Evolutionary conservation across 805 yeast genomes (phyloP), one percentile per base, ranked within the genome.

Genomic region (Metschnikowia drakensbergensis): DNA sequence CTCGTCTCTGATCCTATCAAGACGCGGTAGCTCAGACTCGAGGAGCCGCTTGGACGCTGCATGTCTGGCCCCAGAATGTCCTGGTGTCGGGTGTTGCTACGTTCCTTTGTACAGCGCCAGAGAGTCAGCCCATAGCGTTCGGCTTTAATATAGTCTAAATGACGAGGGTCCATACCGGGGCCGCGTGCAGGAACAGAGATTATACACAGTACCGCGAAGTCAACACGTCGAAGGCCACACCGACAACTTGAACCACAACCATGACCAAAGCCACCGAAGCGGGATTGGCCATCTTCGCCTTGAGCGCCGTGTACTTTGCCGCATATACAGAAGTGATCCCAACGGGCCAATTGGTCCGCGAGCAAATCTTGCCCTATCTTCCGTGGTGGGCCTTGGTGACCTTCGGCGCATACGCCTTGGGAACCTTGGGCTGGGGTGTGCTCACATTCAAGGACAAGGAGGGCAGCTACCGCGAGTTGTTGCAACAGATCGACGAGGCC

Each of bases 241-340:
- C 25, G 17, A 28, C 27, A 23, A 29, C 28, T 28, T 26, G 13
- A 6, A 25, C 45, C 23, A 37, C 32, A 9, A 54, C 35, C 28
- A 84, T 84, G 90, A 82, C 88, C 32, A 83, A 80, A 62, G 86
- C 87, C 47, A 76, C 83, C 23, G 86, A 84, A 59, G 72, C 88
- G 6, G 71, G 69, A 27, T 64, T 76, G 50, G 66, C 77, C 5
- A 54, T 75, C 28, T 73, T 75, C 52, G 68, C 77, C 23, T 58
- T 73, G n/a, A 61, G 76, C 5, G 76, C 84, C 2, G 61, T 81
- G 6, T 84, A 84, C 66, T 67, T 76, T 57, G 75, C 81, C 3
- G 68, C 83, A 27, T 64, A 63, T 50, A 55, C 71, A 13, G 83
- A 82, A 11, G 74, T 76, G 36, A 67, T 84, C 48, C 89, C 89